Percentiles rank a stretch among this genome's conserved stretches.
Evolutionary conservation across 768 basidiomycete species (phyloP).

Genomic region (Baorangia bicolor): DNA sequence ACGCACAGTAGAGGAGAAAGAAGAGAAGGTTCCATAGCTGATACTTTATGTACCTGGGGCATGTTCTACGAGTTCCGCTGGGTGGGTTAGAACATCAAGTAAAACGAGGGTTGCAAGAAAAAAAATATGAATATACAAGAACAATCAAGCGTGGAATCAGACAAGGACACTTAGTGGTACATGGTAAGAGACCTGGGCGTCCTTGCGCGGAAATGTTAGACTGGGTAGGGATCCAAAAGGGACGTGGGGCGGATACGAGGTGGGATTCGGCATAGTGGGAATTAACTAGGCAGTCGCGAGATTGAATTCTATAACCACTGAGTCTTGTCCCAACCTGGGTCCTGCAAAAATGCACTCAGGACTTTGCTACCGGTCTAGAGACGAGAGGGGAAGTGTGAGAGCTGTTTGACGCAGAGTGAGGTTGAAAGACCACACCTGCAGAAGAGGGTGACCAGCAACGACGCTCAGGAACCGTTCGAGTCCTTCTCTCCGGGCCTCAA

Average conservation of each 20-base stretch:
- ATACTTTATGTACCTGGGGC: slow-evolving; percentile 13
- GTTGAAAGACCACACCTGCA: slow-evolving; percentile 66
- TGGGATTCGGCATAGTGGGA: background rate
- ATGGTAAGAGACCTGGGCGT: slow-evolving; percentile 9
- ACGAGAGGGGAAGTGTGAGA: slow-evolving; percentile 1
- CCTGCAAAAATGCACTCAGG: slow-evolving; percentile 92
- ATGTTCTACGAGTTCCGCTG: slow-evolving; percentile 5
- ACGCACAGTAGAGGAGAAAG: slow-evolving; percentile 10
- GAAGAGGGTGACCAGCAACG: slow-evolving; percentile 93
- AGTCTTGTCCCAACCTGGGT: slow-evolving; percentile 85
- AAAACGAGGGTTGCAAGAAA: slow-evolving; percentile 9
- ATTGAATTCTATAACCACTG: slow-evolving; percentile 63
- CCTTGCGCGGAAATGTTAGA: slow-evolving; percentile 8
- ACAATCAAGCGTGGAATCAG: slow-evolving; percentile 11
- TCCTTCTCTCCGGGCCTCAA: slow-evolving; percentile 88
- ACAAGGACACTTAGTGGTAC: slow-evolving; percentile 21
- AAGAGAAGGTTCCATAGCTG: slow-evolving; percentile 9
- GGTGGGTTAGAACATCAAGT: background rate
- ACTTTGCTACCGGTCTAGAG: slow-evolving; percentile 92
- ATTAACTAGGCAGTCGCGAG: background rate
- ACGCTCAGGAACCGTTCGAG: slow-evolving; percentile 93
- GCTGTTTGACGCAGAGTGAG: background rate
- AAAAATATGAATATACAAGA: slow-evolving; percentile 25
- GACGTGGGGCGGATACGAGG: background rate
- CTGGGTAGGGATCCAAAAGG: background rate